phyloP scores from a whole-genome alignment of 1,139 yeast genomes.

The Blastobotrys capitulatus region DNA sequence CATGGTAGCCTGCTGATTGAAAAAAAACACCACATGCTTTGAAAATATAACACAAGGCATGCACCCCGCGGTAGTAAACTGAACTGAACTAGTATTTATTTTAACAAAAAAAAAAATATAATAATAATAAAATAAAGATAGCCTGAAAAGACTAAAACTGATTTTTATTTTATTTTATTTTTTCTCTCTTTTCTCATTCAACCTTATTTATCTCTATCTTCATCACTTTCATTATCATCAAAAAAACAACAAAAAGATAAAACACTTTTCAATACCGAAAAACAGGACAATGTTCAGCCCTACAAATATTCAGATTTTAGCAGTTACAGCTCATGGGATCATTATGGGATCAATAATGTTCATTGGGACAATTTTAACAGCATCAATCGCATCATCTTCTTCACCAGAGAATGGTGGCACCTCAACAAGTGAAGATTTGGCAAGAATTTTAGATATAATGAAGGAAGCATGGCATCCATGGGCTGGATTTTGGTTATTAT shows the following conservation, averaged over 20 bases:
- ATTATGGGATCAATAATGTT: background rate
- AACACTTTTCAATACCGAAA: background rate
- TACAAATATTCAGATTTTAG: background rate
- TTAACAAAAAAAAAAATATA: too few species aligned
- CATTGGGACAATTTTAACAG: background rate
- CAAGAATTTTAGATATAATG: background rate
- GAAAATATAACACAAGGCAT: too few species aligned
- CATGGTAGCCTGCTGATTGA: too few species aligned
- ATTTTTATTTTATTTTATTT: background rate
- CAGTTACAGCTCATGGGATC: background rate
- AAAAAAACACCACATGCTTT: too few species aligned
- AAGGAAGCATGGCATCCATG: background rate
- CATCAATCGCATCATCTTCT: background rate
- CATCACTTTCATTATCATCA: too few species aligned
- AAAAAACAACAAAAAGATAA: too few species aligned
- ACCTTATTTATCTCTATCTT: too few species aligned
- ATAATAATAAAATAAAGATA: too few species aligned
- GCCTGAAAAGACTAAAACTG: too few species aligned
- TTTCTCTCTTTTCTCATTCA: too few species aligned
- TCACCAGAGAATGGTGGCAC: background rate
- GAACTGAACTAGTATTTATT: too few species aligned
- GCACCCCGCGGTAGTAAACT: too few species aligned
- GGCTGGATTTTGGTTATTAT: slow-evolving; percentile 1
- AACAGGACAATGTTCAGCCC: background rate
- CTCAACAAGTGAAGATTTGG: background rate